phyloP scores from a whole-genome alignment of 202 grass and related monocot genomes.

The Schoenoplectus tabernaemontani region DNA sequence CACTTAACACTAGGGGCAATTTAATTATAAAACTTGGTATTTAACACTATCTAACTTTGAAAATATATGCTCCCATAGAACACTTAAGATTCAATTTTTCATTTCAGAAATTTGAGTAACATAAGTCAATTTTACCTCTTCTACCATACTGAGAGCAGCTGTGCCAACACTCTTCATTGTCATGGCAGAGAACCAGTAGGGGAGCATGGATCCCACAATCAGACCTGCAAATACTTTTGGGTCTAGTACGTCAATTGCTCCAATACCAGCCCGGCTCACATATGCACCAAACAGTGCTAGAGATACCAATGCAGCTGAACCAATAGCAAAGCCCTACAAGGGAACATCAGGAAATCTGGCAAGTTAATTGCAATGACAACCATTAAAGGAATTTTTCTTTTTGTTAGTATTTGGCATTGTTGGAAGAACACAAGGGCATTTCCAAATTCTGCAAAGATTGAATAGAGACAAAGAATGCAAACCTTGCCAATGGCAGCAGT shows the following conservation, averaged over 20 bases:
- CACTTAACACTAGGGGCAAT: not conserved
- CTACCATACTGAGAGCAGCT: constrained; percentile 72
- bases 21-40: not conserved
- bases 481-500: constrained; percentile 87
- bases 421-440: not conserved
- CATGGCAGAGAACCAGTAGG: constrained; percentile 96
- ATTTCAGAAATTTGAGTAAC: not conserved
- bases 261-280: constrained; percentile 52
- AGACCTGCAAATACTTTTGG: constrained; percentile 60
- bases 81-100: not conserved
- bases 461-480: not conserved
- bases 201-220: constrained; percentile 63
- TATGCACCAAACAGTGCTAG: constrained; percentile 69
- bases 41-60: not conserved
- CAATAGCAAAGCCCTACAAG: constrained; percentile 61
- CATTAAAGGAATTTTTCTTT: not conserved
- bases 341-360: not conserved
- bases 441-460: not conserved
- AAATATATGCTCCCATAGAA: not conserved
- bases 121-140: constrained; percentile 33
- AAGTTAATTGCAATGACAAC: not conserved
- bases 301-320: constrained; percentile 68
- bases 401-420: not conserved
- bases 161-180: constrained; percentile 75
- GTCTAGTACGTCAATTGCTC: constrained; percentile 43